phyloP scores from a whole-genome alignment of 345 rosid species.

The Gossypium arboreum region DNA sequence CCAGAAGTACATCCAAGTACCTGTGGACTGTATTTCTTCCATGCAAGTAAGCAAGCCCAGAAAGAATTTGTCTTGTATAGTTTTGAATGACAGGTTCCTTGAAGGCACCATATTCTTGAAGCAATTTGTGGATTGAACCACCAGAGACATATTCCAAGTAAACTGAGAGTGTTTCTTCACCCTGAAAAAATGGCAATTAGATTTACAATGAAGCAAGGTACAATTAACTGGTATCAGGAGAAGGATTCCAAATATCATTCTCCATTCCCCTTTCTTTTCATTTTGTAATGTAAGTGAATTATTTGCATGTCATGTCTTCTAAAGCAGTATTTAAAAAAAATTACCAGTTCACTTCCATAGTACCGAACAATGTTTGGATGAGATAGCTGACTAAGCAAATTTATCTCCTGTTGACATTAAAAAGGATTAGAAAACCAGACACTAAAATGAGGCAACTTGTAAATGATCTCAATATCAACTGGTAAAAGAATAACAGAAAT shows the following conservation, averaged over 20 bases:
- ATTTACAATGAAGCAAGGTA: slow-evolving; percentile 20
- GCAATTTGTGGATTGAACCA: slow-evolving; percentile 93
- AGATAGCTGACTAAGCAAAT: slow-evolving; percentile 79
- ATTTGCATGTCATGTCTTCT: not conserved
- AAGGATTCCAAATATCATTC: not conserved
- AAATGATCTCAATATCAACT: slow-evolving; percentile 1
- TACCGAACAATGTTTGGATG: slow-evolving; percentile 92
- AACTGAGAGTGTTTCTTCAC: slow-evolving; percentile 85
- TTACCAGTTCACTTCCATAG: slow-evolving; percentile 91
- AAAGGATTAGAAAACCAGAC: slow-evolving; percentile 16
- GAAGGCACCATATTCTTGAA: slow-evolving; percentile 89
- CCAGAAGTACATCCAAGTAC: slow-evolving; percentile 30
- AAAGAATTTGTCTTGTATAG: slow-evolving; percentile 80
- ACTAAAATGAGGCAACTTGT: not conserved
- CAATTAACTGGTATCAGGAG: slow-evolving; percentile 6
- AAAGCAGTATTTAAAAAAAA: slow-evolving; percentile 13
- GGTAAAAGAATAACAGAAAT: not conserved
- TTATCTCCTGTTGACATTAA: slow-evolving; percentile 69
- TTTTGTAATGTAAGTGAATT: slow-evolving; percentile 5
- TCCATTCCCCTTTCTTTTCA: not conserved
- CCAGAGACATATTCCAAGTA: slow-evolving; percentile 95
- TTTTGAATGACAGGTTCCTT: slow-evolving; percentile 90
- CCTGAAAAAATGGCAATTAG: slow-evolving; percentile 43
- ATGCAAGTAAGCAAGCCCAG: slow-evolving; percentile 88
- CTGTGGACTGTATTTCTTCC: slow-evolving; percentile 93